phyloP scores from a whole-genome alignment of 2,329 filamentous ascomycete species.

The Pseudogymnoascus verrucosus region DNA sequence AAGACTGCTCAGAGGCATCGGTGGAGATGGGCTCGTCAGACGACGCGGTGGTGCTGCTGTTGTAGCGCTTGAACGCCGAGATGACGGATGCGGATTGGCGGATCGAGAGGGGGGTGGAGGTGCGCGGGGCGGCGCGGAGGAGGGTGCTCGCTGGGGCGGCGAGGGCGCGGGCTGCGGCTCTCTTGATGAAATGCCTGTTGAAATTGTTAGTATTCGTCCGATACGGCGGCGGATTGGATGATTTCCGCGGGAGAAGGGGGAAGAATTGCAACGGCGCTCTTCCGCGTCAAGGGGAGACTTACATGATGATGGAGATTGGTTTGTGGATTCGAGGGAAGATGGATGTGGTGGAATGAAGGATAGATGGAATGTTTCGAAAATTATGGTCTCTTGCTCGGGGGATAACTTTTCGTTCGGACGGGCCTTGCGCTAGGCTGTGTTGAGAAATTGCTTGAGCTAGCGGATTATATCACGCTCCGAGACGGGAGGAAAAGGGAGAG shows the following conservation, averaged over 20 bases:
- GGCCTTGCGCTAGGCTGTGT: neutral
- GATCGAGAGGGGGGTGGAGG: conserved; percentile 35
- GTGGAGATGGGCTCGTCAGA: conserved; percentile 22
- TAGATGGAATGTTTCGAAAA: neutral
- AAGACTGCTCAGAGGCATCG: conserved; percentile 22
- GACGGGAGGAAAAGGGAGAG: neutral
- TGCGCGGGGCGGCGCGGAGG: conserved; percentile 44
- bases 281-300: conserved; percentile 12
- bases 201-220: too few species aligned
- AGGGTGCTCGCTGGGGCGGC: conserved; percentile 37
- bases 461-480: neutral
- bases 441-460: neutral
- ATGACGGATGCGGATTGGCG: conserved; percentile 31
- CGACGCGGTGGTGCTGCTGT: conserved; percentile 13
- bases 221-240: too few species aligned
- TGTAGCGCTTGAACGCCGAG: conserved; percentile 36
- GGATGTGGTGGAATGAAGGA: neutral
- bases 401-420: neutral
- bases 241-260: neutral
- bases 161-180: neutral
- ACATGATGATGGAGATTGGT: conserved; percentile 20
- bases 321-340: neutral
- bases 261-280: neutral
- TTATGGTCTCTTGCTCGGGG: neutral
- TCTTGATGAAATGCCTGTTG: conserved; percentile 4